Percentiles rank a stretch among this genome's conserved stretches.
phyloP scores from a whole-genome alignment of 2,329 filamentous ascomycete genomes.

The Penicillium sp. region DNA sequence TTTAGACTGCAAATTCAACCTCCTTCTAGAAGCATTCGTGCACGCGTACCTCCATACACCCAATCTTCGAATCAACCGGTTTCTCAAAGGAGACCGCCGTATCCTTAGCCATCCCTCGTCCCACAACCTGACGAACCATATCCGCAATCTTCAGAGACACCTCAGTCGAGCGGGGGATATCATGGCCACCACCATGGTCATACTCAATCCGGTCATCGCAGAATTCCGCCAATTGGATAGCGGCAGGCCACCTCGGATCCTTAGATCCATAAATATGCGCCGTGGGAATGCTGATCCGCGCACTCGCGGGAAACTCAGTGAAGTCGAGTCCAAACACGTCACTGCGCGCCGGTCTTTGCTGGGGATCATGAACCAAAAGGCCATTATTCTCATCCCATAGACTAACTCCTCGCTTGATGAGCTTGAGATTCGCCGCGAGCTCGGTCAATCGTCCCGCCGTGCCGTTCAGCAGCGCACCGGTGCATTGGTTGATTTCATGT shows the following conservation, averaged over 20 bases:
- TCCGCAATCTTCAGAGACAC: background rate
- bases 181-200: slow-evolving; percentile 2
- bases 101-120: too few relatives aligned
- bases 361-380: background rate
- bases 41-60: too few relatives aligned
- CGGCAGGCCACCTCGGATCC: background rate
- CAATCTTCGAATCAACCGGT: too few relatives aligned
- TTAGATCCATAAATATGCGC: background rate
- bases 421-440: background rate
- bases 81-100: too few relatives aligned
- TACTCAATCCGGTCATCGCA: background rate
- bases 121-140: too few relatives aligned
- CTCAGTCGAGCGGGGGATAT: background rate
- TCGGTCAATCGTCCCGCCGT: background rate
- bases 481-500: background rate
- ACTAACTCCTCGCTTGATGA: background rate
- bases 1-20: too few relatives aligned
- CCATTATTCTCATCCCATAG: background rate
- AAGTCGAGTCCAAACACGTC: slow-evolving; percentile 1
- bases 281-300: background rate
- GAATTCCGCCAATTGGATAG: background rate
- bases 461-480: background rate
- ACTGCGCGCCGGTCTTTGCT: too few relatives aligned
- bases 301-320: background rate
- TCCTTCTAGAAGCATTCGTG: too few relatives aligned